These are phyloP conservation scores for Chytriomyces sp. DNA, from an alignment of 192 early-diverging fungal genomes.

Conservation along the genomic window DNA sequence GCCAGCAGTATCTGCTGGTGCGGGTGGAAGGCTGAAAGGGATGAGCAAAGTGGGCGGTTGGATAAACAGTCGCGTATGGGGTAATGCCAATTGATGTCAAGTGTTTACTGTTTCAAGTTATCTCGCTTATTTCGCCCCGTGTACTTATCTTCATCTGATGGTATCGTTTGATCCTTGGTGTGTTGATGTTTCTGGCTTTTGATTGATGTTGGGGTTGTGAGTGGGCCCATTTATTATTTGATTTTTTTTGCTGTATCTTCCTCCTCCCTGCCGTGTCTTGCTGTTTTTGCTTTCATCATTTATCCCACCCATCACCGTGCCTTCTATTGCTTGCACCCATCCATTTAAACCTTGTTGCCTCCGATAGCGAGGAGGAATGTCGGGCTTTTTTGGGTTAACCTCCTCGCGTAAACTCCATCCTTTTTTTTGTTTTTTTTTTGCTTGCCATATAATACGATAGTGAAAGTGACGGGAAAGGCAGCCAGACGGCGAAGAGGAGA, in stretches of 20 bases:
- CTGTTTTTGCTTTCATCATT: not conserved
- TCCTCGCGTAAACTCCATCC: not conserved
- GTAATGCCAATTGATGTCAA: not conserved
- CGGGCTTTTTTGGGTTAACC: no score
- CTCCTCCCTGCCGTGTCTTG: not conserved
- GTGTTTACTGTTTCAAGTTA: not conserved
- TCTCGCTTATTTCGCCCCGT: not conserved
- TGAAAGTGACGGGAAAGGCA: not conserved
- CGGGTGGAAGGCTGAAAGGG: not conserved
- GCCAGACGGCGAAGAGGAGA: not conserved
- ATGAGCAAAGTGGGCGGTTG: not conserved
- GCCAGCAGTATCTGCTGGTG: not conserved
- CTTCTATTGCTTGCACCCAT: no score
- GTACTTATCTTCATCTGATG: not conserved
- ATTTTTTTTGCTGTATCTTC: not conserved
- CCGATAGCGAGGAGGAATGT: no score
- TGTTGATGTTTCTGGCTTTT: not conserved
- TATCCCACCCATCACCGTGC: not conserved
- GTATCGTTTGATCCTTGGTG: not conserved
- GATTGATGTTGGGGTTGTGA: not conserved
- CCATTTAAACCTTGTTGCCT: no score
- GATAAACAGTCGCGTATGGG: not conserved
- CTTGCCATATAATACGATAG: not conserved
- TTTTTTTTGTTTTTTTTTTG: constrained; percentile 6
- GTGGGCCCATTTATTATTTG: not conserved